A percentile compares a stretch with the other conserved stretches of the same genome.
Evolutionary conservation across 1,284 basidiomycete species (phyloP).

Genomic region (Leucoagaricus sp.): DNA sequence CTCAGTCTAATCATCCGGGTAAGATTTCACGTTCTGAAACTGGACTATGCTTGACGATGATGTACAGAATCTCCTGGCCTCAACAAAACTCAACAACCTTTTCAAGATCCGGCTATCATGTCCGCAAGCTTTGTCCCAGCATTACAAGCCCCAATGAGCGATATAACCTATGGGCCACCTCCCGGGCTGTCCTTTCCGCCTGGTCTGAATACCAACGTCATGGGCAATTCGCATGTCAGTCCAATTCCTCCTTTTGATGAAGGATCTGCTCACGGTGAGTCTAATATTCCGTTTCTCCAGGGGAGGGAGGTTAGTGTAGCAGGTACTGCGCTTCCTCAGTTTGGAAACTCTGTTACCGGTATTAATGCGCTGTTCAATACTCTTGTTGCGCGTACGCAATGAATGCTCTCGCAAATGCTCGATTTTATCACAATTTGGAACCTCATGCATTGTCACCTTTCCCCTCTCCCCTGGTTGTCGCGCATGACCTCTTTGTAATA

Average conservation of each 20-base stretch:
- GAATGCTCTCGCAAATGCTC: conserved; percentile 23
- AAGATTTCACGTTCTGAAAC: background rate
- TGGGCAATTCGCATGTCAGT: conserved; percentile 21
- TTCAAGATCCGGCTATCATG: conserved; percentile 82
- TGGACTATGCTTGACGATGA: conserved; percentile 8
- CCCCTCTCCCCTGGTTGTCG: conserved; percentile 40
- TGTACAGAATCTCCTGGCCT: conserved; percentile 40
- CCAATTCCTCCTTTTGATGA: conserved; percentile 31
- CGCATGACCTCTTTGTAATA: conserved; percentile 35
- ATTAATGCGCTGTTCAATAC: conserved; percentile 48
- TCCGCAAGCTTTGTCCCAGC: conserved; percentile 63
- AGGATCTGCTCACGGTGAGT: conserved; percentile 66
- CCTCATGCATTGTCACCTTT: conserved; percentile 20
- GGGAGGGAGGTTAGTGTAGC: conserved; percentile 82
- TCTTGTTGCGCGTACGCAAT: conserved; percentile 17
- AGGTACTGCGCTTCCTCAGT: conserved; percentile 81
- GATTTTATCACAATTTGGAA: conserved; percentile 3
- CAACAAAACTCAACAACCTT: conserved; percentile 43
- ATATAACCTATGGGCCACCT: conserved; percentile 56
- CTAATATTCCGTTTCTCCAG: conserved; percentile 46
- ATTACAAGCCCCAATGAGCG: conserved; percentile 27
- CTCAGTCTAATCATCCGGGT: conserved; percentile 18
- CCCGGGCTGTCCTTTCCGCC: conserved; percentile 54
- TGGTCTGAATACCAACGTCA: conserved; percentile 21
- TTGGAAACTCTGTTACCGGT: conserved; percentile 72